A percentile compares a stretch with the other conserved stretches of the same genome.
These are phyloP conservation scores for Podila horticola DNA, from an alignment of 192 early-diverging fungal species.

Conservation along the genomic window DNA sequence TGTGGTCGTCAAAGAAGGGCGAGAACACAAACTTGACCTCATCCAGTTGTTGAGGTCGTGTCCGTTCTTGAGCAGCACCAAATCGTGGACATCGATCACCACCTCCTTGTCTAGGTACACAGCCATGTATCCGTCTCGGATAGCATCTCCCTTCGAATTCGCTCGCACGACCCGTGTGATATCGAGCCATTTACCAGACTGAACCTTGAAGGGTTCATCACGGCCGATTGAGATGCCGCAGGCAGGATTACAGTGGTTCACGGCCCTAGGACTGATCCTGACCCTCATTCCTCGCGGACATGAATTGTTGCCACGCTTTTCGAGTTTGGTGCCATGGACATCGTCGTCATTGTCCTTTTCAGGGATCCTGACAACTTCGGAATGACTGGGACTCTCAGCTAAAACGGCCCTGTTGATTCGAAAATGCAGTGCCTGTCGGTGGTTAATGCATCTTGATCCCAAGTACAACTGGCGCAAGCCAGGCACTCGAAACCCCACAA, in stretches of 20 bases:
- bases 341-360: too few relatives aligned
- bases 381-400: too few relatives aligned
- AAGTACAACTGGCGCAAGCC: too few relatives aligned
- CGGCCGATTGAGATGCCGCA: slow-evolving; percentile 66
- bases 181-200: slow-evolving; percentile 56
- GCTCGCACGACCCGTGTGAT: slow-evolving; percentile 22
- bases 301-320: neutral
- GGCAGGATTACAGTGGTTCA: slow-evolving; percentile 45
- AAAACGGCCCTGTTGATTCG: too few relatives aligned
- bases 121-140: slow-evolving; percentile 27
- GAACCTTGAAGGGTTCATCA: slow-evolving; percentile 55
- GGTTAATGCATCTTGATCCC: too few relatives aligned
- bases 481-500: too few relatives aligned
- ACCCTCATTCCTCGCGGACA: slow-evolving; percentile 28
- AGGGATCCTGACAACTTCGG: too few relatives aligned
- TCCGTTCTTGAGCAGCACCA: slow-evolving; percentile 45
- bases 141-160: slow-evolving; percentile 31
- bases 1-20: slow-evolving; percentile 23
- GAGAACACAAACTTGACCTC: slow-evolving; percentile 38
- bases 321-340: too few relatives aligned
- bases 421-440: too few relatives aligned
- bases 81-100: slow-evolving; percentile 7
- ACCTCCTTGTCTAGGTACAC: slow-evolving; percentile 27
- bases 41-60: slow-evolving; percentile 9
- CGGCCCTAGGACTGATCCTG: slow-evolving; percentile 17